Evolutionary conservation across 2,329 filamentous ascomycete genomes (phyloP).

Genomic region (Colletotrichum liriopes): DNA sequence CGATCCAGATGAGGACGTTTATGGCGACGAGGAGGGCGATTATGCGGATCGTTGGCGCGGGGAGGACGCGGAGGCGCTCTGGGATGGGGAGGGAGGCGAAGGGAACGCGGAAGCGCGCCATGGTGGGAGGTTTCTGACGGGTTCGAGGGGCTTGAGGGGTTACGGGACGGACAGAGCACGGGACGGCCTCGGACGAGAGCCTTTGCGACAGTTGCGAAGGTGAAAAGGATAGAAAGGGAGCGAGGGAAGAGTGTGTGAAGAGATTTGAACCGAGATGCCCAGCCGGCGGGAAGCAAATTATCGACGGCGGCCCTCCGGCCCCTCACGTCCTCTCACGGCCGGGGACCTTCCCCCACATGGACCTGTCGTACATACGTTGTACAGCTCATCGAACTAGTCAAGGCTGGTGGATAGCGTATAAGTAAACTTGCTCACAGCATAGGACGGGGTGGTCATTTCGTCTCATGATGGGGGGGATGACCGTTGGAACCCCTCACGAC

Average conservation of each 20-base stretch:
- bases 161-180: not conserved
- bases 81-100: slow-evolving; percentile 47
- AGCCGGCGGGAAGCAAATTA: slow-evolving; percentile 20
- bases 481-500: slow-evolving; percentile 9
- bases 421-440: slow-evolving; percentile 11
- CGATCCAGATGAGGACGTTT: slow-evolving; percentile 71
- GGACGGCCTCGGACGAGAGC: no score
- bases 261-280: slow-evolving; percentile 9
- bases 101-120: slow-evolving; percentile 42
- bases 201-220: not conserved
- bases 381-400: not conserved
- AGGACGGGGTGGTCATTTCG: not conserved
- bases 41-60: slow-evolving; percentile 58
- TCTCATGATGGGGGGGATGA: not conserved
- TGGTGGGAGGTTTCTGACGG: slow-evolving; percentile 7
- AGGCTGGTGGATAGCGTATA: not conserved
- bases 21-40: slow-evolving; percentile 65
- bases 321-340: not conserved
- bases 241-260: not conserved
- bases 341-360: not conserved
- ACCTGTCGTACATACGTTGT: no score
- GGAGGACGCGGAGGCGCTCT: slow-evolving; percentile 49
- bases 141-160: not conserved
- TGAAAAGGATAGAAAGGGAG: not conserved
- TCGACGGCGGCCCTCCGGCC: slow-evolving; percentile 30